phyloP scores from a whole-genome alignment of 2,329 filamentous ascomycete genomes.

The Paraconiothyrium sp. region DNA sequence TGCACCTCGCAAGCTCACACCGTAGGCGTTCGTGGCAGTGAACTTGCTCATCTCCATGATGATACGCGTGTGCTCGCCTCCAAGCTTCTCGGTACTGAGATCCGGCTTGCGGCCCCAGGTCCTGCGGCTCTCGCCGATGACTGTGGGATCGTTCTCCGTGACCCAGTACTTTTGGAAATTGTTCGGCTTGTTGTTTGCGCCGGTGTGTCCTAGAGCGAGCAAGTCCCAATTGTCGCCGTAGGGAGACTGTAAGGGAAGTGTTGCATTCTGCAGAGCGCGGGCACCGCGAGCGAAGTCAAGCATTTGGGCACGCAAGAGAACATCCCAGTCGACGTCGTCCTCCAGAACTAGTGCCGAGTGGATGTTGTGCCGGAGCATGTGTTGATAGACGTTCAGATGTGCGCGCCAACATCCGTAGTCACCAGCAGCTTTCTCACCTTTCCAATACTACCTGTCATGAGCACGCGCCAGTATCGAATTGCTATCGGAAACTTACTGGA shows the following conservation, averaged over 20 bases:
- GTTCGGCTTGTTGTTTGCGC: slow-evolving; percentile 24
- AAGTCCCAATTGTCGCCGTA: slow-evolving; percentile 51
- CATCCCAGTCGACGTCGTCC: slow-evolving; percentile 33
- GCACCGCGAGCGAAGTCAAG: slow-evolving; percentile 25
- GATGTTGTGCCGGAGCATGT: slow-evolving; percentile 25
- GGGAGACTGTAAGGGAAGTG: slow-evolving; percentile 28
- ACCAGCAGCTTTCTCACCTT: slow-evolving; percentile 9
- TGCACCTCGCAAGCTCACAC: slow-evolving; percentile 21
- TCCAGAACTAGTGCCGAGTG: slow-evolving; percentile 29
- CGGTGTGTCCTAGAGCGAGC: slow-evolving; percentile 50
- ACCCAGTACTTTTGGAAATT: slow-evolving; percentile 24
- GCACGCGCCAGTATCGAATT: background rate
- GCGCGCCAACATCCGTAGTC: slow-evolving; percentile 27
- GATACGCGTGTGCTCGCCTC: slow-evolving; percentile 19
- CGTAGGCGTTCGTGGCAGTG: slow-evolving; percentile 22
- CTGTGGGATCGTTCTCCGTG: slow-evolving; percentile 25
- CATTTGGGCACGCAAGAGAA: slow-evolving; percentile 30
- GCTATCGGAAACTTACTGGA: slow-evolving; percentile 3
- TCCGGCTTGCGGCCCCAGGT: slow-evolving; percentile 23
- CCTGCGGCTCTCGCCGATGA: slow-evolving; percentile 16
- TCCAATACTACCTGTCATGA: slow-evolving; percentile 17
- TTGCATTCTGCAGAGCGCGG: slow-evolving; percentile 20
- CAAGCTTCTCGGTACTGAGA: slow-evolving; percentile 17
- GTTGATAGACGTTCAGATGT: slow-evolving; percentile 25
- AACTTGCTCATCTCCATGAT: slow-evolving; percentile 20